phyloP scores from a whole-genome alignment of 164 flowering plant genomes.

The Cinnamomum chago region DNA sequence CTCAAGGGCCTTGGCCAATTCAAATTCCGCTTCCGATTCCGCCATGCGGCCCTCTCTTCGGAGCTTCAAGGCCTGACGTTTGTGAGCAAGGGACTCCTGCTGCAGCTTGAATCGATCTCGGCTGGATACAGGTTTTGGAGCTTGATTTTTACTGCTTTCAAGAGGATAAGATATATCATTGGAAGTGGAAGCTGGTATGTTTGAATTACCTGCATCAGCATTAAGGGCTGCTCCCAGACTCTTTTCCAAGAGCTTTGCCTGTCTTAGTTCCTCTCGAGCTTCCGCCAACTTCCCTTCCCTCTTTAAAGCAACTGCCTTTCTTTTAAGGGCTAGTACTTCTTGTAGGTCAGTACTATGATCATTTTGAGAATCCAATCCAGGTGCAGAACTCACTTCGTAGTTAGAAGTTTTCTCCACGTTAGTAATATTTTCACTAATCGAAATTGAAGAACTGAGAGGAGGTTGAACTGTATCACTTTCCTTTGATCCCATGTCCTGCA shows the following conservation, averaged over 20 bases:
- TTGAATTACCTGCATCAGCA: slow-evolving; percentile 13
- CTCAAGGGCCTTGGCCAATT: slow-evolving; percentile 81
- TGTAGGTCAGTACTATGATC: slow-evolving; percentile 27
- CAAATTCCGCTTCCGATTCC: slow-evolving; percentile 85
- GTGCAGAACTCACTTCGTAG: slow-evolving; percentile 9
- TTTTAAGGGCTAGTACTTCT: slow-evolving; percentile 59
- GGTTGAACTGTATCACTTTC: slow-evolving; percentile 8
- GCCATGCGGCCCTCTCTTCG: slow-evolving; percentile 73
- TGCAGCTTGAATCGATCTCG: slow-evolving; percentile 92
- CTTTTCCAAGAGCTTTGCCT: slow-evolving; percentile 69
- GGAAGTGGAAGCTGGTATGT: slow-evolving; percentile 20
- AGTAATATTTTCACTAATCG: slow-evolving; percentile 1
- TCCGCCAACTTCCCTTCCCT: slow-evolving; percentile 78
- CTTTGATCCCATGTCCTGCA: slow-evolving; percentile 3
- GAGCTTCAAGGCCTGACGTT: slow-evolving; percentile 79
- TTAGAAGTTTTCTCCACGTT: slow-evolving; percentile 11
- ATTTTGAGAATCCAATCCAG: slow-evolving; percentile 17
- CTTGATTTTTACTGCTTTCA: slow-evolving; percentile 19
- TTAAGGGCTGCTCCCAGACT: slow-evolving; percentile 27
- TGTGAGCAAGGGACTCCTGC: slow-evolving; percentile 81
- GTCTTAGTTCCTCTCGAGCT: slow-evolving; percentile 67
- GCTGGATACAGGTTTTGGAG: slow-evolving; percentile 48
- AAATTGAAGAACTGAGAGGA: slow-evolving; percentile 8
- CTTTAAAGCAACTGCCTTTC: slow-evolving; percentile 64
- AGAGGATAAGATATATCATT: slow-evolving; percentile 12